Percentiles rank a stretch among this genome's conserved stretches.
phyloP scores from a whole-genome alignment of 148 eudicot genomes.

The Rhododendron kiyosumense region DNA sequence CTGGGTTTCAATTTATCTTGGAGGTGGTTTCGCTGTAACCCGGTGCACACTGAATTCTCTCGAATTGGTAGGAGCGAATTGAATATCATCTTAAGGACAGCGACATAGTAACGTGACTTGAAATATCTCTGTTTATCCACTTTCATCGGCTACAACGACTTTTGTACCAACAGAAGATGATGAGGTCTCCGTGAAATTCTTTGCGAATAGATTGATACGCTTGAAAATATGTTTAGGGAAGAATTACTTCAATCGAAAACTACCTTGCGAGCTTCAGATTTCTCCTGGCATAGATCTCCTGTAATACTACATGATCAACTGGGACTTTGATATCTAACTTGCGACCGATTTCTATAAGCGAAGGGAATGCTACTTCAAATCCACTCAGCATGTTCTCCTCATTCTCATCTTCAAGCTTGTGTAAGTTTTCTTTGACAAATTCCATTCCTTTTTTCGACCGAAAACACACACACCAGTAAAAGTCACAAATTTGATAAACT shows the following conservation, averaged over 20 bases:
- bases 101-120: too few species aligned
- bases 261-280: slow-evolving; percentile 64
- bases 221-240: background rate
- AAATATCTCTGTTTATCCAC: too few species aligned
- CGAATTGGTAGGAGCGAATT: too few species aligned
- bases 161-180: too few species aligned
- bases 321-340: slow-evolving; percentile 48
- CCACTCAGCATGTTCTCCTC: slow-evolving; percentile 84
- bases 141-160: too few species aligned
- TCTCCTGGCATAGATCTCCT: slow-evolving; percentile 53
- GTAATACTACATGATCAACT: slow-evolving; percentile 20
- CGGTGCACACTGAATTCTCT: too few species aligned
- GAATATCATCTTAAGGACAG: too few species aligned
- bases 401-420: slow-evolving; percentile 54
- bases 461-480: background rate
- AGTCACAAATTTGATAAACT: background rate
- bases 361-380: slow-evolving; percentile 84
- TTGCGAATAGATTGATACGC: too few species aligned
- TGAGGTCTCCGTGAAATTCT: too few species aligned
- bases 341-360: slow-evolving; percentile 63
- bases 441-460: slow-evolving; percentile 29
- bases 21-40: too few species aligned
- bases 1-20: too few species aligned
- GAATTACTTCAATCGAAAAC: background rate
- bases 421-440: slow-evolving; percentile 55